phyloP scores from a whole-genome alignment of 1,284 basidiomycete genomes.

The Rhodotorula sp. region DNA sequence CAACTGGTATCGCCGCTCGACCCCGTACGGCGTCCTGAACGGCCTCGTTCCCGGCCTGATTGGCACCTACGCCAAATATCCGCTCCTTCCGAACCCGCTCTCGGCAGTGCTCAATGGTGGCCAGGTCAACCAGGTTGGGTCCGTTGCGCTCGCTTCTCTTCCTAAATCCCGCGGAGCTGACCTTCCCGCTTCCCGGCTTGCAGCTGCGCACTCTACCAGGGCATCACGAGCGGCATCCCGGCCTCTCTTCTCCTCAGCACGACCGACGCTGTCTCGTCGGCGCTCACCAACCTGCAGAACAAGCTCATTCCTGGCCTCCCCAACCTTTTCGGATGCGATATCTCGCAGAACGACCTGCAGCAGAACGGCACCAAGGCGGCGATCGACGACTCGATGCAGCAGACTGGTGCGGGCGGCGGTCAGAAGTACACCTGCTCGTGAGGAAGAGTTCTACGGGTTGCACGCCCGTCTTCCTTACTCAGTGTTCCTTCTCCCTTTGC shows the following conservation, averaged over 20 bases:
- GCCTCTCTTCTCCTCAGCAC: not conserved
- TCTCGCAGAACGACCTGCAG: not conserved
- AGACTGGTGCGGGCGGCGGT: not conserved
- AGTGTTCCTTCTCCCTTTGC: not conserved
- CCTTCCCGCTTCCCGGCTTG: too few relatives aligned
- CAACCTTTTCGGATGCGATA: slow-evolving; percentile 3
- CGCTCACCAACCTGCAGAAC: slow-evolving; percentile 6
- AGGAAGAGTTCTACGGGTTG: too few relatives aligned
- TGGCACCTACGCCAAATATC: not conserved
- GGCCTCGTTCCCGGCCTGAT: slow-evolving; percentile 2
- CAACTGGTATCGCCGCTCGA: slow-evolving; percentile 15
- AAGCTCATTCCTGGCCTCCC: slow-evolving; percentile 4
- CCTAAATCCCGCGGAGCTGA: too few relatives aligned
- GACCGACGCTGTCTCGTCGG: not conserved
- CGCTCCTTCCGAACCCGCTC: slow-evolving; percentile 3
- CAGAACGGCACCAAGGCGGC: not conserved
- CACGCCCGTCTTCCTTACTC: not conserved
- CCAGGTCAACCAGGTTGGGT: slow-evolving; percentile 7
- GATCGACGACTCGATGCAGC: slow-evolving; percentile 10
- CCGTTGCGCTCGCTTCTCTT: not conserved
- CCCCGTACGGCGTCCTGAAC: slow-evolving; percentile 9
- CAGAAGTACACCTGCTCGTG: not conserved
- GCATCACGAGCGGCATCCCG: not conserved
- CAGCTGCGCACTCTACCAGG: slow-evolving; percentile 1
- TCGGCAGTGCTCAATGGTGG: not conserved